phyloP scores from a whole-genome alignment of 2,329 filamentous ascomycete species.

The Trichoderma semiorbis region DNA sequence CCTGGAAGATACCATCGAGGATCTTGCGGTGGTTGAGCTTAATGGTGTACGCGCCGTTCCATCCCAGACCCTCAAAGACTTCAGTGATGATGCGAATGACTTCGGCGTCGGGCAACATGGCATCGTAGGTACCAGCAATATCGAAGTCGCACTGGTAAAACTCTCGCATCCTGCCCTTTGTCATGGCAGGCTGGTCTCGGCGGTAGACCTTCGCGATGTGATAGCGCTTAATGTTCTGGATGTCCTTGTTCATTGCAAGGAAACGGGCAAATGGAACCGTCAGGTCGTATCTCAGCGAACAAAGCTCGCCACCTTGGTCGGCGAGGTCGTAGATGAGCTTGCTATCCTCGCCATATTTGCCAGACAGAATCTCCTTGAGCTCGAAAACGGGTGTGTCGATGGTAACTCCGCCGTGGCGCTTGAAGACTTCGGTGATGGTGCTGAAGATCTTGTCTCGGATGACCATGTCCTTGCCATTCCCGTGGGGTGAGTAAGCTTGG shows the following conservation, averaged over 20 bases:
- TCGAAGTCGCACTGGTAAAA: slow-evolving; percentile 98
- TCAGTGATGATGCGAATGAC: slow-evolving; percentile 80
- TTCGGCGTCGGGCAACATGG: slow-evolving; percentile 91
- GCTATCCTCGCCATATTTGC: slow-evolving; percentile 89
- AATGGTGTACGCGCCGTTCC: slow-evolving; percentile 73
- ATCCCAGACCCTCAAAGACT: slow-evolving; percentile 77
- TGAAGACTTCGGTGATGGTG: slow-evolving; percentile 75
- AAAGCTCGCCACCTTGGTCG: slow-evolving; percentile 76
- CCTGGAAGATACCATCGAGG: slow-evolving; percentile 85
- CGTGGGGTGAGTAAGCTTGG: slow-evolving; percentile 31
- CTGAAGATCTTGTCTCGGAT: slow-evolving; percentile 77
- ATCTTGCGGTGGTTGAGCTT: slow-evolving; percentile 96
- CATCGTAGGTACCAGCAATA: slow-evolving; percentile 81
- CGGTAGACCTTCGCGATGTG: slow-evolving; percentile 84
- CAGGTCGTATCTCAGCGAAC: slow-evolving; percentile 77
- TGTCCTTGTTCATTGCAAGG: slow-evolving; percentile 83
- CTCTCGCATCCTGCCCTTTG: slow-evolving; percentile 89
- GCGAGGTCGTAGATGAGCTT: slow-evolving; percentile 88
- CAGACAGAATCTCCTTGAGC: slow-evolving; percentile 78
- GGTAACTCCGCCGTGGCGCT: slow-evolving; percentile 74
- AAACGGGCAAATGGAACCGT: slow-evolving; percentile 90
- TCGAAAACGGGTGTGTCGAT: slow-evolving; percentile 85
- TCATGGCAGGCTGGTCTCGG: slow-evolving; percentile 59
- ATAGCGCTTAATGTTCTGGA: slow-evolving; percentile 86
- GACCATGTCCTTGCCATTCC: slow-evolving; percentile 73